Evolutionary conservation across 176 grass and related monocot species (phyloP), one percentile per base, ranked within the genome.

Genomic region (Hyparrhenia diplandra): DNA sequence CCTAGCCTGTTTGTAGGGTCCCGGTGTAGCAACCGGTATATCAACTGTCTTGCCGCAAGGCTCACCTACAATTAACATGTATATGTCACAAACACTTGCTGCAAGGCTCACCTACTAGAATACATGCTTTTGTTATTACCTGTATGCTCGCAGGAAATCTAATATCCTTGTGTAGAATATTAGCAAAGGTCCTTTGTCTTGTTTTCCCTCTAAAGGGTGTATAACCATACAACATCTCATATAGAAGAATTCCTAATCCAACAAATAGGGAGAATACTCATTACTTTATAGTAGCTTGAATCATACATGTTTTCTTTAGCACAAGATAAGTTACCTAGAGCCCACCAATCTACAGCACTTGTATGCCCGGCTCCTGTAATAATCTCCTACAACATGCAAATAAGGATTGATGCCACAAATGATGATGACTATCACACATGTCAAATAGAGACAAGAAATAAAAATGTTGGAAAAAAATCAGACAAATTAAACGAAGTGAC

Each of bases 291-390:
- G 13, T 30, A 16, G 12, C 5, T 2, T 25, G 37, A 13, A 3
- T 7, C 1, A 28, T 17, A 30, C 25, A 47, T 73, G 8, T 37
- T 35, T 54, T 12, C 2, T 78, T 46, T 25, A 32, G 65, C 10
- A 2, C 27, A 58, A 45, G 21, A 71, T 17, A 29, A 86, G 69
- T 28, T 82, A 92, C 95, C 95, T 70, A 98, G 88, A 1, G 95
- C 92, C 95, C 95, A 98, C 95, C 95, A 98, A 85, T 98, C 95
- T 76, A 94, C 92, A 68, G 90, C 92, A 83, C 95, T 98, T 27
- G 95, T 92, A 85, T 98, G 95, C 1, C 92, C 90, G 59, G 95
- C 88, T 82, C 90, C 92, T 27, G 92, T 91, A 74, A 98, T 94
- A 29, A 98, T 93, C 79, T 98, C 95, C 95, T 94, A 79, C 65